Evolutionary conservation across 2,329 filamentous ascomycete genomes (phyloP).

Genomic region (Colletotrichum coccodes): DNA sequence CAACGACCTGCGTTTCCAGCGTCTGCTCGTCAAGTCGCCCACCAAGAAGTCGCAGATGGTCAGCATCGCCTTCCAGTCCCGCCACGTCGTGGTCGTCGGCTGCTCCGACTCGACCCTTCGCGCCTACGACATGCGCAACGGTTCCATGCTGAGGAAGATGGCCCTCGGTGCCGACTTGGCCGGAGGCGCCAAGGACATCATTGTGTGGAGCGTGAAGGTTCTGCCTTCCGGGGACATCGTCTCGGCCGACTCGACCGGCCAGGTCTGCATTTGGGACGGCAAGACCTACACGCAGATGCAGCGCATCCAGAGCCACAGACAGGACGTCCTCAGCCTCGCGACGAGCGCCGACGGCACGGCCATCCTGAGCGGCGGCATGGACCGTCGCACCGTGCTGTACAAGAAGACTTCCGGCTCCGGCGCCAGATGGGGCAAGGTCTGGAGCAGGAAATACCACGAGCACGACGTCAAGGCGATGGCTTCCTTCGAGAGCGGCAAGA

Average conservation of each 20-base stretch:
- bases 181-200: slow-evolving; percentile 83
- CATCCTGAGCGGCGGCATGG: slow-evolving; percentile 92
- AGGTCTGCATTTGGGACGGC: slow-evolving; percentile 93
- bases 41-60: slow-evolving; percentile 90
- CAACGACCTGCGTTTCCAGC: slow-evolving; percentile 82
- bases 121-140: slow-evolving; percentile 85
- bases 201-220: slow-evolving; percentile 94
- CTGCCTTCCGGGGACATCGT: slow-evolving; percentile 90
- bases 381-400: slow-evolving; percentile 87
- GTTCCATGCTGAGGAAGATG: slow-evolving; percentile 81
- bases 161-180: slow-evolving; percentile 82
- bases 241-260: slow-evolving; percentile 93
- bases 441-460: slow-evolving; percentile 85
- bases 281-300: slow-evolving; percentile 91
- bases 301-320: slow-evolving; percentile 85
- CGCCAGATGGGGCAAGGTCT: slow-evolving; percentile 84
- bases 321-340: slow-evolving; percentile 90
- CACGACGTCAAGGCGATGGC: slow-evolving; percentile 97
- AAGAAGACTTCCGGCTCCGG: slow-evolving; percentile 70
- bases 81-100: slow-evolving; percentile 84
- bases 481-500: slow-evolving; percentile 82
- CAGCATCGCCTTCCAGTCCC: slow-evolving; percentile 89
- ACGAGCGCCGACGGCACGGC: slow-evolving; percentile 82
- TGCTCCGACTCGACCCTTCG: slow-evolving; percentile 98
- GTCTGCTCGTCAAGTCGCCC: slow-evolving; percentile 78